A percentile compares a stretch with the other conserved stretches of the same genome.
Conservation (phyloP, 345 rosid species). For the Citrus glauca region DNA sequence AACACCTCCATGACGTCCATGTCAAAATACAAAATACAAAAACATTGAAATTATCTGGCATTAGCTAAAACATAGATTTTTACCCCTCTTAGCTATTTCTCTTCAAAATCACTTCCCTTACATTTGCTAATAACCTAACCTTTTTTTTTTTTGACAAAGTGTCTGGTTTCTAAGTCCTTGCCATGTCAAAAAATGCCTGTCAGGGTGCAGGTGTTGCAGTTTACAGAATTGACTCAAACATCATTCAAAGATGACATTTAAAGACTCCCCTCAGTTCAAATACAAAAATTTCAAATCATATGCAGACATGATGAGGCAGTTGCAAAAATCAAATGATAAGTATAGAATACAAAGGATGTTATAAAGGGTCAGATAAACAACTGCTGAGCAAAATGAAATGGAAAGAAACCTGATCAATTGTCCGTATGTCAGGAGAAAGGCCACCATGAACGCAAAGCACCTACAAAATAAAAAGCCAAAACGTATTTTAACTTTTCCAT, state of each 20-base stretch:
- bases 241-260: neutral
- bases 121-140: neutral
- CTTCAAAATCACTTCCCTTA: neutral
- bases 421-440: slow-evolving; percentile 96
- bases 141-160: neutral
- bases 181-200: neutral
- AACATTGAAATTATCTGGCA: neutral
- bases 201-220: neutral
- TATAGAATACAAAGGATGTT: neutral
- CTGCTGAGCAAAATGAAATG: neutral
- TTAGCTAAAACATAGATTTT: neutral
- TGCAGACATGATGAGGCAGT: neutral
- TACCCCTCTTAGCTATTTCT: neutral
- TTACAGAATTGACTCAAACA: neutral
- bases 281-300: neutral
- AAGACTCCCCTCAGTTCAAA: neutral
- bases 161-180: neutral
- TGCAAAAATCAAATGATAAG: neutral
- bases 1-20: neutral
- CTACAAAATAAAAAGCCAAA: slow-evolving; percentile 34
- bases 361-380: neutral
- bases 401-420: slow-evolving; percentile 82
- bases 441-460: slow-evolving; percentile 99
- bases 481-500: neutral
- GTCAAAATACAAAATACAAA: neutral